Evolutionary conservation across 257 asterid species (phyloP).

Genomic region (Thymus quinquecostatus): DNA sequence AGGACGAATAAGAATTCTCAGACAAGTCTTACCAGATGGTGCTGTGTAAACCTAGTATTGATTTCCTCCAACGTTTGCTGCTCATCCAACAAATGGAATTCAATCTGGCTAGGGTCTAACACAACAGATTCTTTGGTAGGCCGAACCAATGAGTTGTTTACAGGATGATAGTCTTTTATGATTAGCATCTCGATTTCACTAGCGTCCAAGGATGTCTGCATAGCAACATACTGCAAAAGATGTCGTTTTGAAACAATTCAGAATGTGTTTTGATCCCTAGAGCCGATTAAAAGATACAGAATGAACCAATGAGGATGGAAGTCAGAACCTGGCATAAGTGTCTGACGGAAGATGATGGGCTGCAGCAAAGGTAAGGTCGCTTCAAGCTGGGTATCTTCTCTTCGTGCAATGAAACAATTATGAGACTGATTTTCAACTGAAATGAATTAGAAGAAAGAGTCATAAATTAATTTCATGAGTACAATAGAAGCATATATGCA

Average conservation of each 20-base stretch:
- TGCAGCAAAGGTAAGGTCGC: slow-evolving; percentile 82
- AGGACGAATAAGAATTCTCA: no score
- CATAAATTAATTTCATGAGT: slow-evolving; percentile 8
- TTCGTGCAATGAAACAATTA: slow-evolving; percentile 64
- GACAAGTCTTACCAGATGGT: slow-evolving; percentile 58
- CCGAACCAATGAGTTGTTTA: slow-evolving; percentile 37
- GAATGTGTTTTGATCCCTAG: neutral
- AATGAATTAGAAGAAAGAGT: slow-evolving; percentile 33
- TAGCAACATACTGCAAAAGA: slow-evolving; percentile 75
- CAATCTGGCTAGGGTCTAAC: slow-evolving; percentile 47
- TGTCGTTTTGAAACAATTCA: slow-evolving; percentile 25
- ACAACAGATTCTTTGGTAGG: slow-evolving; percentile 35
- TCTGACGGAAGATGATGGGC: slow-evolving; percentile 58
- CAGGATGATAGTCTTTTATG: slow-evolving; percentile 42
- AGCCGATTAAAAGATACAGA: slow-evolving; percentile 18
- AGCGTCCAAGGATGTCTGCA: slow-evolving; percentile 72
- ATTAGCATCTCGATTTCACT: slow-evolving; percentile 69
- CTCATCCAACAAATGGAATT: slow-evolving; percentile 52
- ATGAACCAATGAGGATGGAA: slow-evolving; percentile 21
- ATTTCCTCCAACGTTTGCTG: slow-evolving; percentile 72
- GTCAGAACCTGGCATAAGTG: slow-evolving; percentile 72
- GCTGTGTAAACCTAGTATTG: slow-evolving; percentile 57
- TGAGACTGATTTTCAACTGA: slow-evolving; percentile 69
- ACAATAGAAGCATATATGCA: slow-evolving; percentile 23
- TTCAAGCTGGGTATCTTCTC: slow-evolving; percentile 77